Evolutionary conservation across 257 asterid genomes (phyloP).

Genomic region (Solanum peruvianum): DNA sequence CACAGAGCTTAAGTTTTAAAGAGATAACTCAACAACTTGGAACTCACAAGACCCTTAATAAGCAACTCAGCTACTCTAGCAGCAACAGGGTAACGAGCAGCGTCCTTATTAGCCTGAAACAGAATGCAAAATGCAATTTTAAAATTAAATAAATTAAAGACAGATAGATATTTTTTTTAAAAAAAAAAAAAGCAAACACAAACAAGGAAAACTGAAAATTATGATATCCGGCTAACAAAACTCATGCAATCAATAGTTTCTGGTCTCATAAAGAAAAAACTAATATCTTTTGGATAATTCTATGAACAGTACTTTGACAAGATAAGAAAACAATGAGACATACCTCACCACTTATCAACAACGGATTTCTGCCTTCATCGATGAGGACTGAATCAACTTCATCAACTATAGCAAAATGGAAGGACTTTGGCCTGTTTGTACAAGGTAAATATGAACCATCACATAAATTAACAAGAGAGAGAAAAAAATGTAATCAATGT

Average conservation of each 20-base stretch:
- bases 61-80: conserved; percentile 89
- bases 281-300: neutral
- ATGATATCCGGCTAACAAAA: neutral
- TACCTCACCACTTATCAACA: conserved; percentile 95
- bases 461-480: neutral
- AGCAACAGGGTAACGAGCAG: conserved; percentile 93
- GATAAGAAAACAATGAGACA: conserved; percentile 10
- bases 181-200: neutral
- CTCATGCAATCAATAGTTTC: neutral
- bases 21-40: neutral
- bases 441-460: neutral
- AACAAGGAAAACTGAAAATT: neutral
- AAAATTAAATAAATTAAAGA: neutral
- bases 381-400: conserved; percentile 98
- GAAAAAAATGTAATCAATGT: conserved; percentile 1
- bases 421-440: conserved; percentile 85
- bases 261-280: neutral
- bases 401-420: conserved; percentile 95
- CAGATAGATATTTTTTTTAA: neutral
- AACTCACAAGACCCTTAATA: conserved; percentile 57
- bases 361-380: conserved; percentile 96
- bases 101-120: conserved; percentile 70
- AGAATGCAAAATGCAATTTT: neutral
- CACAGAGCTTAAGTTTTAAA: neutral
- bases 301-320: neutral